Evolutionary conservation across 164 flowering plant genomes (phyloP).

Genomic region (Kalanchoe fedtschenkoi): DNA sequence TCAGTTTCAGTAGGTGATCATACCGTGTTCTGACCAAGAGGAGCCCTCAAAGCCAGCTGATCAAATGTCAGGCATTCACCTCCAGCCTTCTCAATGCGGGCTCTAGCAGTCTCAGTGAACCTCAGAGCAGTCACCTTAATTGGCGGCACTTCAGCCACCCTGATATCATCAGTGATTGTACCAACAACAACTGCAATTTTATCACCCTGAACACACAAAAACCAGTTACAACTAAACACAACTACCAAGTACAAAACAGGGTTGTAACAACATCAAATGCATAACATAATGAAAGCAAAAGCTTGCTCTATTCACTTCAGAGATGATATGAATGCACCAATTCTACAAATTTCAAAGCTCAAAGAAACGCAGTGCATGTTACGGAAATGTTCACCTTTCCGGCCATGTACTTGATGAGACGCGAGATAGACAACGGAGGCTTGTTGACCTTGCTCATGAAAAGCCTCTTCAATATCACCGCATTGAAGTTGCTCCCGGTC

Average conservation of each 20-base stretch:
- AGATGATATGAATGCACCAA: no score
- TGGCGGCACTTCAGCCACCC: conserved; percentile 41
- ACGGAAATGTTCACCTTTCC: conserved; percentile 30
- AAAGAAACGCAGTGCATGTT: not conserved
- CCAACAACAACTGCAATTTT: conserved; percentile 55
- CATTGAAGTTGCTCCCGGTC: conserved; percentile 52
- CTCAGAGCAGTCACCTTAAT: conserved; percentile 49
- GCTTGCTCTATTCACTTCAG: no score
- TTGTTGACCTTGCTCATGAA: conserved; percentile 58
- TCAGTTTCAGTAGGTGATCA: not conserved
- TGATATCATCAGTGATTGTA: conserved; percentile 40
- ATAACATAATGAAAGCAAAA: no score
- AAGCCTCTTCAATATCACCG: conserved; percentile 49
- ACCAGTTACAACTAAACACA: not conserved
- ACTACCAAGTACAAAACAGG: no score
- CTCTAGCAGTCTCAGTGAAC: conserved; percentile 59
- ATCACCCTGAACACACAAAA: conserved; percentile 23
- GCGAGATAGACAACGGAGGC: conserved; percentile 44
- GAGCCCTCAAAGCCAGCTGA: conserved; percentile 57
- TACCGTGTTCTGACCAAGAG: conserved; percentile 71
- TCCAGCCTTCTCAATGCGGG: conserved; percentile 55
- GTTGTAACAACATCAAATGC: not conserved
- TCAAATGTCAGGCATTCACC: conserved; percentile 60
- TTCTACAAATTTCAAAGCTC: no score
- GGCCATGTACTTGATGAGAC: conserved; percentile 31